These are phyloP conservation scores for Sugiyamaella grinbergsii DNA, from an alignment of 1,139 yeast species.

Conservation along the genomic window DNA sequence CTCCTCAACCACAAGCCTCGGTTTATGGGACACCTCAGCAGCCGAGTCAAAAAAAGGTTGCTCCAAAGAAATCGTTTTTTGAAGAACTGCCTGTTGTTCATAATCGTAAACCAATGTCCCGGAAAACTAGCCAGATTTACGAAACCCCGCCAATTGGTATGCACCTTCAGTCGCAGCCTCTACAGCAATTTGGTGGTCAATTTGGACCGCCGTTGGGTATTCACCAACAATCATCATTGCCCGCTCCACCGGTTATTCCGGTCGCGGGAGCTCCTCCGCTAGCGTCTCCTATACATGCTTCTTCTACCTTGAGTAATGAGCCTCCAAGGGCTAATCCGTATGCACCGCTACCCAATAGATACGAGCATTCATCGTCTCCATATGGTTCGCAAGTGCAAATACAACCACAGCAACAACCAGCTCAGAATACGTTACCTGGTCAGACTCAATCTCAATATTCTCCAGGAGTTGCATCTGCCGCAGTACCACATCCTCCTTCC, in stretches of 20 bases:
- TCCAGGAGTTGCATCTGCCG: not conserved
- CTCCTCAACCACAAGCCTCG: constrained; percentile 14
- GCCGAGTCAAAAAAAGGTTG: constrained; percentile 22
- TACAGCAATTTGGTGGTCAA: constrained; percentile 10
- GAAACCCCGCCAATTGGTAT: constrained; percentile 21
- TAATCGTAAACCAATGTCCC: constrained; percentile 28
- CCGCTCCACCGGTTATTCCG: constrained; percentile 12
- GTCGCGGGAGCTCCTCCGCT: constrained; percentile 13
- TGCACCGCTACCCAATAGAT: constrained; percentile 14
- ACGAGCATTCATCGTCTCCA: constrained; percentile 1
- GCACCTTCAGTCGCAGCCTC: constrained; percentile 18
- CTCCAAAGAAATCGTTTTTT: constrained; percentile 50
- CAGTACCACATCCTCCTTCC: constrained; percentile 3
- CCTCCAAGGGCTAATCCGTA: constrained; percentile 14
- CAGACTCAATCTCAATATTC: constrained; percentile 5
- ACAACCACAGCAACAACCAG: constrained; percentile 21
- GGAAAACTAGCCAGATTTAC: constrained; percentile 27
- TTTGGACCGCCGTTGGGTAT: constrained; percentile 12
- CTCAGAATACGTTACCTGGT: constrained; percentile 11
- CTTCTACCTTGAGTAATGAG: constrained; percentile 1
- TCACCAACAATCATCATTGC: constrained; percentile 6
- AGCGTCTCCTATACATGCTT: constrained; percentile 9
- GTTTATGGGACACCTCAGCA: constrained; percentile 21
- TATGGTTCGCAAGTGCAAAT: not conserved
- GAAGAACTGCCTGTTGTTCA: constrained; percentile 54